Evolutionary conservation across 106 monocot genomes (phyloP).

Genomic region (Platanthera zijinensis): DNA sequence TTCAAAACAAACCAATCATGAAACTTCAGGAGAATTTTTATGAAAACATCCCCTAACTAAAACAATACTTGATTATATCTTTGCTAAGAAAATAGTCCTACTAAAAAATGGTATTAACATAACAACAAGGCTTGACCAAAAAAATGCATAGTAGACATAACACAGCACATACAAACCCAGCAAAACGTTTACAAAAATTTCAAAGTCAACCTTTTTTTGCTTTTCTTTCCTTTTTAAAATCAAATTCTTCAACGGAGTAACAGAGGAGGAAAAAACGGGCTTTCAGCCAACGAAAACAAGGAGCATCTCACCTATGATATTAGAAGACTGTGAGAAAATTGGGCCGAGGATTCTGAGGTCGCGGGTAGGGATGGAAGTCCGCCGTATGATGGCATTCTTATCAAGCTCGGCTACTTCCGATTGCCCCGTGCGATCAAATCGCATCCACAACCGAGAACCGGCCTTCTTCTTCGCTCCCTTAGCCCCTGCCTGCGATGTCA

Average conservation of each 20-base stretch:
- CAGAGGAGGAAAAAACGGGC: background rate
- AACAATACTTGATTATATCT: too few relatives aligned
- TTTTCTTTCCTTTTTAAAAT: too few relatives aligned
- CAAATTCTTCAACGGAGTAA: background rate
- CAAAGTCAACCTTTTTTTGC: background rate
- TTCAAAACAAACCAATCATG: too few relatives aligned
- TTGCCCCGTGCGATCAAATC: constrained; percentile 47
- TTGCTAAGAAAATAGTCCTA: too few relatives aligned
- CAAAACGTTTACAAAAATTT: background rate
- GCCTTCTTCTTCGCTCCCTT: constrained; percentile 48
- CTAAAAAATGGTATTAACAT: background rate
- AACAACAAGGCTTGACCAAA: background rate
- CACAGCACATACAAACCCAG: background rate
- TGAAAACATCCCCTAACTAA: too few relatives aligned
- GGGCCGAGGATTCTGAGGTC: constrained; percentile 90
- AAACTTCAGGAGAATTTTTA: too few relatives aligned
- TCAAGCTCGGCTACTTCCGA: constrained; percentile 68
- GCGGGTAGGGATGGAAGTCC: constrained; percentile 50
- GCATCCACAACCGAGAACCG: constrained; percentile 68
- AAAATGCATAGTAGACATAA: background rate
- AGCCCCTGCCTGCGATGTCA: constrained; percentile 4
- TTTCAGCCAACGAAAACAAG: background rate
- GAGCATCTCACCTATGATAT: constrained; percentile 49
- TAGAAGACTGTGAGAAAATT: constrained; percentile 81
- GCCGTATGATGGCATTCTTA: constrained; percentile 60